These are phyloP conservation scores for Colletotrichum acutatum DNA, from an alignment of 2,329 filamentous ascomycete genomes.

Conservation along the genomic window DNA sequence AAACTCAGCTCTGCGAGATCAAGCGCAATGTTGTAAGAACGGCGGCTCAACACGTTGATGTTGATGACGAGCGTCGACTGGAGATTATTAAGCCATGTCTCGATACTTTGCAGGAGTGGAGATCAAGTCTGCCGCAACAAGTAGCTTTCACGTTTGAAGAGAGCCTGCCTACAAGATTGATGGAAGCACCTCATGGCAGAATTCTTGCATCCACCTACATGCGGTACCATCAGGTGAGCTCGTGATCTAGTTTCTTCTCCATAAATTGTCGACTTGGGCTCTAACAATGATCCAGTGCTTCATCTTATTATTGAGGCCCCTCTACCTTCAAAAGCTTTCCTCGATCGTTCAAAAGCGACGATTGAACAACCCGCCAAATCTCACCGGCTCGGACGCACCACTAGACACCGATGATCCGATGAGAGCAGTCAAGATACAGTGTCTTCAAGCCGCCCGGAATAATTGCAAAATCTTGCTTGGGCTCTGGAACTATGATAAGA, in stretches of 20 bases:
- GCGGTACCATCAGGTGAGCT: constrained; percentile 33
- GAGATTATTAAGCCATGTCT: constrained; percentile 13
- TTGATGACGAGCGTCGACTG: not conserved
- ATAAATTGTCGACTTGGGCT: not conserved
- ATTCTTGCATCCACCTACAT: constrained; percentile 24
- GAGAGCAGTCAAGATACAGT: constrained; percentile 17
- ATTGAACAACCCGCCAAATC: not conserved
- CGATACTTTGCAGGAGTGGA: constrained; percentile 24
- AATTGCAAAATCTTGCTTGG: constrained; percentile 32
- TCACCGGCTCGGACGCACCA: not conserved
- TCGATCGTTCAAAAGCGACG: not conserved
- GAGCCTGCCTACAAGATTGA: constrained; percentile 14
- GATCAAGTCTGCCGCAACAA: not conserved
- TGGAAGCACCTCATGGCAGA: constrained; percentile 5
- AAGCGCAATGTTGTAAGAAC: constrained; percentile 28
- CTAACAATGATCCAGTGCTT: constrained; percentile 11
- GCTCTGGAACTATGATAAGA: constrained; percentile 25
- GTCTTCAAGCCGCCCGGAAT: constrained; percentile 28
- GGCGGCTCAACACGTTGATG: constrained; percentile 2
- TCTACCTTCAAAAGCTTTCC: constrained; percentile 33
- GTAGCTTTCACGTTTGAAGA: constrained; percentile 21
- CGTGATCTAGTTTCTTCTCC: not conserved
- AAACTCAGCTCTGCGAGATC: constrained; percentile 28
- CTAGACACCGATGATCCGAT: not conserved
- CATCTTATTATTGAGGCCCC: constrained; percentile 31